Evolutionary conservation across 2,329 filamentous ascomycete genomes (phyloP).

Genomic region (Xylaria polymorpha): DNA sequence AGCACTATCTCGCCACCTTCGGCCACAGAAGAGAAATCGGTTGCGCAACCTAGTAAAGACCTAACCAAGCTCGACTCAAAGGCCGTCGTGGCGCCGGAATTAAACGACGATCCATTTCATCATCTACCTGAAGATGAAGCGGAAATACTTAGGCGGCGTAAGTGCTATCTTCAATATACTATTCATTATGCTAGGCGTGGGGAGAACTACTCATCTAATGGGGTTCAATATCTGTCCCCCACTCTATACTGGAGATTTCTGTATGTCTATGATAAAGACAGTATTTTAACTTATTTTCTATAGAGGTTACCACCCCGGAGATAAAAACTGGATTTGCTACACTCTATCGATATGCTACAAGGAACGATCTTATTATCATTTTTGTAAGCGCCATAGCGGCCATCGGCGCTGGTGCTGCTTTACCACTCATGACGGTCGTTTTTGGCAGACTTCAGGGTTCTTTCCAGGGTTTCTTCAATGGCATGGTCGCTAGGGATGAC

Average conservation of each 20-base stretch:
- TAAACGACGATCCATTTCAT: constrained; percentile 66
- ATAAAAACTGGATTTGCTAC: constrained; percentile 72
- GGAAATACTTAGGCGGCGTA: constrained; percentile 70
- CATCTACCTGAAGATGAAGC: constrained; percentile 75
- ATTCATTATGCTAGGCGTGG: not conserved
- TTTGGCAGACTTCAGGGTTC: constrained; percentile 80
- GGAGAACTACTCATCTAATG: not conserved
- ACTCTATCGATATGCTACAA: constrained; percentile 77
- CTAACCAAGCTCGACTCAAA: constrained; percentile 60
- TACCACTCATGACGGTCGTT: constrained; percentile 84
- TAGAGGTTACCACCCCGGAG: constrained; percentile 71
- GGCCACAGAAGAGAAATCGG: constrained; percentile 38
- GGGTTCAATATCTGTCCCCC: not conserved
- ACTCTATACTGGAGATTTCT: not conserved
- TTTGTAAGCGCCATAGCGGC: constrained; percentile 70
- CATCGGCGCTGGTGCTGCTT: constrained; percentile 77
- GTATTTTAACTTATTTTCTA: constrained; percentile 20
- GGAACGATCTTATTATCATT: constrained; percentile 73
- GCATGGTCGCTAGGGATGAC: constrained; percentile 58
- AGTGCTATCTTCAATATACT: constrained; percentile 13
- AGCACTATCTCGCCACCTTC: constrained; percentile 31
- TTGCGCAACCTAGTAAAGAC: constrained; percentile 26
- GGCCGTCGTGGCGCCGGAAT: constrained; percentile 52
- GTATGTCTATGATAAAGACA: not conserved
- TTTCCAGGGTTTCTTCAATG: constrained; percentile 73